These are phyloP conservation scores for Coelastrella sp. DNA, from an alignment of 139 green algal species.

Conservation along the genomic window DNA sequence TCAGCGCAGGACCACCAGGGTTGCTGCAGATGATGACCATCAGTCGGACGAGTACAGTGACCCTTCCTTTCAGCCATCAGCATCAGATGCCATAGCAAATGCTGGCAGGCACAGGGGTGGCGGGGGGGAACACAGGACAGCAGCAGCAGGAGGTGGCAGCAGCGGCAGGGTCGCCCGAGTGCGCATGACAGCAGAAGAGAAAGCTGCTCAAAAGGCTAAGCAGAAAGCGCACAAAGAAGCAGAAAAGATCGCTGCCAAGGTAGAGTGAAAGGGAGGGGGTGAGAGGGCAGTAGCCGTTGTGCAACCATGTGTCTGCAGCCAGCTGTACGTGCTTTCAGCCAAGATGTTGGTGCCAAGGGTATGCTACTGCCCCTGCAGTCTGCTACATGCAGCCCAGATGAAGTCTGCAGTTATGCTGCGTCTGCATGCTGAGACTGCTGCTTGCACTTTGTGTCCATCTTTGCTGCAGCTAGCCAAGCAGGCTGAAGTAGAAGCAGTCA, in stretches of 20 bases:
- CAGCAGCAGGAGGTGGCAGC: not conserved
- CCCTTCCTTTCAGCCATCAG: not conserved
- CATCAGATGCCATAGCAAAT: not conserved
- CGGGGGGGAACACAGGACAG: not conserved
- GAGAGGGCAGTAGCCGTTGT: not conserved
- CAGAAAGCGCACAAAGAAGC: constrained; percentile 23
- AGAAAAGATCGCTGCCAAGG: constrained; percentile 33
- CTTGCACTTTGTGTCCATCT: not conserved
- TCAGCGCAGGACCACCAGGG: not conserved
- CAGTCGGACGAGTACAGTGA: not conserved
- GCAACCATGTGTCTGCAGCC: not conserved
- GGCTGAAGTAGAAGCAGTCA: not conserved
- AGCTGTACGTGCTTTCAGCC: not conserved
- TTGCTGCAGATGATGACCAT: not conserved
- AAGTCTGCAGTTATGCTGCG: not conserved
- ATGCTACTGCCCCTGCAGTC: not conserved
- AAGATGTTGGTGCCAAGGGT: not conserved
- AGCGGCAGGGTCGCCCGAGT: not conserved
- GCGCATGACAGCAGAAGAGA: constrained; percentile 39
- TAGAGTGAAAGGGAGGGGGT: not conserved
- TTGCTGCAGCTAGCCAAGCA: constrained; percentile 29
- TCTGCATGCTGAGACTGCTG: not conserved
- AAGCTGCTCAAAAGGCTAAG: constrained; percentile 3
- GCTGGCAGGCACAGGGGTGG: not conserved
- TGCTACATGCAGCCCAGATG: not conserved